These are phyloP conservation scores for Pleurotus tuoliensis DNA, from an alignment of 768 basidiomycete species.

Conservation along the genomic window DNA sequence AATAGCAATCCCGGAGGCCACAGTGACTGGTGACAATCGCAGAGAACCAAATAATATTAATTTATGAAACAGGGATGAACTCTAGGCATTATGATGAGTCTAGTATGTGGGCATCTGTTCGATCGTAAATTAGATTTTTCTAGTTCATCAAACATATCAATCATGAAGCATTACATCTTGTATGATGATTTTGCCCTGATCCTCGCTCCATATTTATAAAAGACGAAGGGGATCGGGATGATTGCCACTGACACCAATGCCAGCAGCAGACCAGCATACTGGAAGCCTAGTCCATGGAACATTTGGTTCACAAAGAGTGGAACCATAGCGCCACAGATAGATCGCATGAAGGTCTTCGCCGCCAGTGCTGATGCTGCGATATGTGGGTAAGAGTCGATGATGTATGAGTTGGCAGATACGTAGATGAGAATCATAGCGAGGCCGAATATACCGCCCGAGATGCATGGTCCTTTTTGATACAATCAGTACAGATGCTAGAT, in stretches of 20 bases:
- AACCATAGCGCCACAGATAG: slow-evolving; percentile 31
- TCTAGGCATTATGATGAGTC: no score
- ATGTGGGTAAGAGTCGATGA: slow-evolving; percentile 37
- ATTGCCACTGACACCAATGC: slow-evolving; percentile 29
- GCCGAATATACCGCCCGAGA: slow-evolving; percentile 35
- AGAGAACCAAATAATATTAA: no score
- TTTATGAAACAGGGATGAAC: no score
- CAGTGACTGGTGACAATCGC: no score
- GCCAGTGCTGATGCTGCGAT: slow-evolving; percentile 43
- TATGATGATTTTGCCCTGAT: slow-evolving; percentile 26
- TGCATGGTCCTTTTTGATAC: slow-evolving; percentile 22
- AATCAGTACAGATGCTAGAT: neutral
- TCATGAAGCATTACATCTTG: no score
- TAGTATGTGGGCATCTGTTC: no score
- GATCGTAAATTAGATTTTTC: no score
- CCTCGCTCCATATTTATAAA: slow-evolving; percentile 34
- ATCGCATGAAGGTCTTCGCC: slow-evolving; percentile 38
- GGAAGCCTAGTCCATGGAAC: slow-evolving; percentile 38
- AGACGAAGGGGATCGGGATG: slow-evolving; percentile 37
- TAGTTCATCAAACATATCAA: no score
- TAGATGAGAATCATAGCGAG: slow-evolving; percentile 40
- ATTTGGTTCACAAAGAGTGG: slow-evolving; percentile 38
- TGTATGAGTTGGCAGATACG: slow-evolving; percentile 40
- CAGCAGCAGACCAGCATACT: slow-evolving; percentile 33
- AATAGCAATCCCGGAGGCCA: no score